Percentiles rank a stretch among this genome's conserved stretches.
These are phyloP conservation scores for Xylaria sp. DNA, from an alignment of 2,329 filamentous ascomycete species.

Conservation along the genomic window DNA sequence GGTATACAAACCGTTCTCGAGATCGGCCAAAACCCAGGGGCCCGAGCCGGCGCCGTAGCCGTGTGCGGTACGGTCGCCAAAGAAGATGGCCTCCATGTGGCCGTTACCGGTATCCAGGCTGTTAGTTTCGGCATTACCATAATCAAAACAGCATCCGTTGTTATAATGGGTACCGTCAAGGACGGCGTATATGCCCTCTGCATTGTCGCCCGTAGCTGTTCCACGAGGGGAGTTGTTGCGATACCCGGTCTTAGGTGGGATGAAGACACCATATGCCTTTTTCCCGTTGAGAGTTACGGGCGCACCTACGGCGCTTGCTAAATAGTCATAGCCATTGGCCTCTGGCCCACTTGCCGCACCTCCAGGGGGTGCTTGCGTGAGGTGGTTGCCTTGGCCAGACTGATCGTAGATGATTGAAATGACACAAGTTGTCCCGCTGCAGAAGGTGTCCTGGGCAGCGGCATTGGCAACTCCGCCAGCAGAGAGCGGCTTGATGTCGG, in stretches of 20 bases:
- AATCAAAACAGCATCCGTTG: constrained; percentile 67
- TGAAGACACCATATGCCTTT: constrained; percentile 72
- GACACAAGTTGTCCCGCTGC: constrained; percentile 68
- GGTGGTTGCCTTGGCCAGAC: constrained; percentile 69
- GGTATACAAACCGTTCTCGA: constrained; percentile 72
- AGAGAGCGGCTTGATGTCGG: constrained; percentile 62
- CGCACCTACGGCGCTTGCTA: constrained; percentile 68
- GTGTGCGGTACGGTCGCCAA: constrained; percentile 54
- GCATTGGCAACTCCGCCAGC: constrained; percentile 72
- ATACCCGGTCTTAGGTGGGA: constrained; percentile 71
- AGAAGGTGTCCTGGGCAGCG: constrained; percentile 70
- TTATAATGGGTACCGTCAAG: constrained; percentile 71
- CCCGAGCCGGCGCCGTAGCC: constrained; percentile 68
- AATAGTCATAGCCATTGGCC: constrained; percentile 66
- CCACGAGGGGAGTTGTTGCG: constrained; percentile 66
- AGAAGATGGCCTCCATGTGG: constrained; percentile 78
- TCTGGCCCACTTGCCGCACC: constrained; percentile 66
- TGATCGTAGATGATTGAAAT: constrained; percentile 75
- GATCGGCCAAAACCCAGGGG: constrained; percentile 76
- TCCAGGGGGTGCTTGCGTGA: constrained; percentile 70
- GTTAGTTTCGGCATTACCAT: constrained; percentile 67
- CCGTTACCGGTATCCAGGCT: constrained; percentile 66
- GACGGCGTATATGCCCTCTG: constrained; percentile 70
- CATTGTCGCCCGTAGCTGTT: constrained; percentile 63
- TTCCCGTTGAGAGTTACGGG: constrained; percentile 69